These are phyloP conservation scores for Scheffersomyces parashehatae DNA, from an alignment of 1,139 yeast genomes.

Conservation along the genomic window DNA sequence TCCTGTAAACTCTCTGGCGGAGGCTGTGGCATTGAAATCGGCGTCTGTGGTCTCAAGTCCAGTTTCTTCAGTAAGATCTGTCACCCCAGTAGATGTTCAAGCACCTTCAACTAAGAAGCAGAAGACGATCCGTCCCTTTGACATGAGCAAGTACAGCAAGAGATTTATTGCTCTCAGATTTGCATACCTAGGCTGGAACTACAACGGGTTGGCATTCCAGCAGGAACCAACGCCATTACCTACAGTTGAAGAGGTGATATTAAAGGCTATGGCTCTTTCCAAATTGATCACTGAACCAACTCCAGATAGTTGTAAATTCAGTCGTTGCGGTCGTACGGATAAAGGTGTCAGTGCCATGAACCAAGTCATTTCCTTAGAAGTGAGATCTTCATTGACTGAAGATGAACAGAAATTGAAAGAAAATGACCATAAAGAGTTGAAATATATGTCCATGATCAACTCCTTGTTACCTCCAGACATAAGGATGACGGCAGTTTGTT, in stretches of 20 bases:
- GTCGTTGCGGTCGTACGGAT: constrained; percentile 96
- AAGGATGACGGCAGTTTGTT: constrained; percentile 75
- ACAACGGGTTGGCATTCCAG: constrained; percentile 87
- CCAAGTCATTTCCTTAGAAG: constrained; percentile 81
- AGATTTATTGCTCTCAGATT: constrained; percentile 78
- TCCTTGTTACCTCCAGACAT: constrained; percentile 80
- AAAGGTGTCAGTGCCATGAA: constrained; percentile 96
- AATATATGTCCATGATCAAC: constrained; percentile 74
- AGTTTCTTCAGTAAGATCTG: not conserved
- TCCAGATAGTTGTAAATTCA: constrained; percentile 68
- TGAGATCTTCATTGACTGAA: constrained; percentile 64
- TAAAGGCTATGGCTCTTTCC: constrained; percentile 70
- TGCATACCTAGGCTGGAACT: constrained; percentile 91
- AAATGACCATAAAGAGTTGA: constrained; percentile 68
- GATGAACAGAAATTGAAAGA: constrained; percentile 58
- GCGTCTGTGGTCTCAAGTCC: not conserved
- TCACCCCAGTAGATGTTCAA: not conserved
- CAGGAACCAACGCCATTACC: constrained; percentile 74
- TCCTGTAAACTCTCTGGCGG: not conserved
- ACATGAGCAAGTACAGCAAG: constrained; percentile 64
- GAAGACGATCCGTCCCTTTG: constrained; percentile 48
- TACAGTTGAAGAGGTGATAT: constrained; percentile 79
- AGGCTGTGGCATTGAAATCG: not conserved
- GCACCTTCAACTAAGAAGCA: constrained; percentile 21
- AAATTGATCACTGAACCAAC: constrained; percentile 61